Evolutionary conservation across 805 yeast species (phyloP), one percentile per base, ranked within the genome.

Genomic region (Kodamaea leandrae): DNA sequence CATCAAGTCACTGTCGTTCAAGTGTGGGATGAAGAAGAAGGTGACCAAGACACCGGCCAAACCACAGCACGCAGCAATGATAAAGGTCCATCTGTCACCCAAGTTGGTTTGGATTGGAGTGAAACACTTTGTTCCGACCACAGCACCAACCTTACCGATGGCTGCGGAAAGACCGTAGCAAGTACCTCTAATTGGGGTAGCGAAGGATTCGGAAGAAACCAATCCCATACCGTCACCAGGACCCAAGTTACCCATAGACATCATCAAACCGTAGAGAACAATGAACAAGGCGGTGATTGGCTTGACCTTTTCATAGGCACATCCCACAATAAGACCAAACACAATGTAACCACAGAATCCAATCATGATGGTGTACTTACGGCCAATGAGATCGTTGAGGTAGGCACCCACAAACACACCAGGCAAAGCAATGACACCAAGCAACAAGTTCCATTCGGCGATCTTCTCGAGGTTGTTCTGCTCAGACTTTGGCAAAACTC

Each of bases 61-160:
- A 39, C 93, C 91, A 52, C 85, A 73, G 38, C 76, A 66, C 10
- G 93, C 93, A 18, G 90, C 85, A 52, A 85, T 82, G 49, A 85
- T 84, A 53, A 85, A 85, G 4, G 91, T 84, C 86, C 87, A 85
- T 45, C 66, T 66, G 51, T 77, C 67, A 25, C 93, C 93, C 47
- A 82, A 66, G 54, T 82, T 60, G 29, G 53, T 60, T 61, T 81
- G 78, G 49, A 85, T 83, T 13, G 87, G 84, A 7, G 80, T 77
- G 63, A 86, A 85, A 13, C 75, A 74, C 57, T 81, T 77, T 17
- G 89, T 83, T 20, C 93, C 93, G 15, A 83, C 80, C 16, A 83
- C 89, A n/a, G 91, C 93, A 42, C 93, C 95, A 18, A 82, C 83
- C 60, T 85, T 85, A 43, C 93, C 93, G 36, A 83, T 66, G 3